A percentile compares a stretch with the other conserved stretches of the same genome.
These are phyloP conservation scores for Phaeotremella fagi DNA, from an alignment of 768 basidiomycete genomes.

Conservation along the genomic window DNA sequence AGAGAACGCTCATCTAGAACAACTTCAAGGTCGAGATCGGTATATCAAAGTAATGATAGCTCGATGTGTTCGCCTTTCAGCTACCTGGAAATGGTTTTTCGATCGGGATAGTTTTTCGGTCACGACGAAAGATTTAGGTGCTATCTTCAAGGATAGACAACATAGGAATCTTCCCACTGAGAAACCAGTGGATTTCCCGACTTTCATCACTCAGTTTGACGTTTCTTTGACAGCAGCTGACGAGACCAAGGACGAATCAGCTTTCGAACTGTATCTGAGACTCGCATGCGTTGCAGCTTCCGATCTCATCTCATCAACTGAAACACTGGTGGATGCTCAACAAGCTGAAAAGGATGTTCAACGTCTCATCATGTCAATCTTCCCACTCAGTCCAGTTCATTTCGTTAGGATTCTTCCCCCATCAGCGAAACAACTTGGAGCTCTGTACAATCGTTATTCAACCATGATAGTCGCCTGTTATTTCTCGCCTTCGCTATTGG, in stretches of 20 bases:
- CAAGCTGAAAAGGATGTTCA: slow-evolving; percentile 52
- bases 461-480: slow-evolving; percentile 66
- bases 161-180: slow-evolving; percentile 62
- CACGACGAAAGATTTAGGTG: slow-evolving; percentile 56
- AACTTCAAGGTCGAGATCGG: slow-evolving; percentile 59
- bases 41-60: slow-evolving; percentile 67
- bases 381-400: slow-evolving; percentile 66
- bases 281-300: slow-evolving; percentile 64
- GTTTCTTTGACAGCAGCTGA: slow-evolving; percentile 55
- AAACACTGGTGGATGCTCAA: slow-evolving; percentile 37
- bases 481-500: slow-evolving; percentile 57
- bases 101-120: slow-evolving; percentile 58
- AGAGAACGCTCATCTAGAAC: slow-evolving; percentile 48
- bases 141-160: slow-evolving; percentile 70
- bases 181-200: slow-evolving; percentile 64
- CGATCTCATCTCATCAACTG: slow-evolving; percentile 37
- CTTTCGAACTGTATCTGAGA: slow-evolving; percentile 75
- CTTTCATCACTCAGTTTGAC: slow-evolving; percentile 61
- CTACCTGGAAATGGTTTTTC: slow-evolving; percentile 72
- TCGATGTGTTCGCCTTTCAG: slow-evolving; percentile 68
- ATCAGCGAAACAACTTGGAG: slow-evolving; percentile 58
- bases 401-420: slow-evolving; percentile 59
- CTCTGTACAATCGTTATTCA: slow-evolving; percentile 75
- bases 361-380: slow-evolving; percentile 66
- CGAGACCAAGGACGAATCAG: slow-evolving; percentile 58